Evolutionary conservation across 2,329 filamentous ascomycete genomes (phyloP).

Genomic region (Stemphylium beticola): DNA sequence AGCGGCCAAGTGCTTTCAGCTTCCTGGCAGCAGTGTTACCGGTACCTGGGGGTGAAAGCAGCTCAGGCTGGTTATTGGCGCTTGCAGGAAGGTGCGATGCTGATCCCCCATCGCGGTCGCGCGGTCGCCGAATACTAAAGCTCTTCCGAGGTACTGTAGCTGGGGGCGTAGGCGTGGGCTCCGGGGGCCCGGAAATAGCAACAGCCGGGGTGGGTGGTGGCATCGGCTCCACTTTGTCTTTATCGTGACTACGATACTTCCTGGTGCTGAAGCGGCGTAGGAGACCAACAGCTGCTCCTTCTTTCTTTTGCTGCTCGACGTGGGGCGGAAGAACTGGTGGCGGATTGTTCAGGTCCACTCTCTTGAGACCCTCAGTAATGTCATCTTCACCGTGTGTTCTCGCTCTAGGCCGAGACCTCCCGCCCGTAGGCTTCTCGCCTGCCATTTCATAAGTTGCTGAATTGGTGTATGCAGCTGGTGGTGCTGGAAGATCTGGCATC

Average conservation of each 20-base stretch:
- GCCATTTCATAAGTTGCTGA: slow-evolving; percentile 83
- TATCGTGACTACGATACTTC: slow-evolving; percentile 66
- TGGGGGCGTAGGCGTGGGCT: slow-evolving; percentile 60
- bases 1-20: slow-evolving; percentile 75
- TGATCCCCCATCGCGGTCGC: slow-evolving; percentile 60
- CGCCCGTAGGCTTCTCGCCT: slow-evolving; percentile 84
- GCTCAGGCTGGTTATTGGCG: slow-evolving; percentile 74
- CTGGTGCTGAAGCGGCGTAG: slow-evolving; percentile 91
- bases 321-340: slow-evolving; percentile 63
- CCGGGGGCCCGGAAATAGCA: slow-evolving; percentile 78
- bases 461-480: slow-evolving; percentile 89
- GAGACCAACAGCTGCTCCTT: slow-evolving; percentile 83
- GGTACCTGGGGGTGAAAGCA: slow-evolving; percentile 75
- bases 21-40: slow-evolving; percentile 62
- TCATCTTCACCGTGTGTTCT: slow-evolving; percentile 96
- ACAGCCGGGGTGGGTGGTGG: slow-evolving; percentile 77
- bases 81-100: slow-evolving; percentile 57
- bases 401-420: slow-evolving; percentile 81
- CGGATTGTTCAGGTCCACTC: slow-evolving; percentile 62
- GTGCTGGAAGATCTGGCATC: slow-evolving; percentile 78
- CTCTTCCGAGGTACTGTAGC: slow-evolving; percentile 76
- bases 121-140: slow-evolving; percentile 77
- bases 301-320: slow-evolving; percentile 70
- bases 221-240: slow-evolving; percentile 61
- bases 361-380: slow-evolving; percentile 73